These are phyloP conservation scores for Penicillium argentinense DNA, from an alignment of 495 filamentous ascomycete species.

Conservation along the genomic window DNA sequence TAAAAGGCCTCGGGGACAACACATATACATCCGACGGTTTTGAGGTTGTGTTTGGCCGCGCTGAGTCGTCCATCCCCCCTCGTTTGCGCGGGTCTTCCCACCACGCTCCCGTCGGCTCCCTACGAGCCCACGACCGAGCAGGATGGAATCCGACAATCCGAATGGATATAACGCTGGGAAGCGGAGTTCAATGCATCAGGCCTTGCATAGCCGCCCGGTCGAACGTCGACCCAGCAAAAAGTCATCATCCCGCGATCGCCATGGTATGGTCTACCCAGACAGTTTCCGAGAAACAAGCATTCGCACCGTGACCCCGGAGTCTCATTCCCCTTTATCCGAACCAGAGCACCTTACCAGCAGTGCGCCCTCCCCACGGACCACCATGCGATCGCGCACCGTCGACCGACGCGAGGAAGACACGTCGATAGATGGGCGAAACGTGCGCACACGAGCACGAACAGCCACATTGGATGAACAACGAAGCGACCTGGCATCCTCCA, in stretches of 20 bases:
- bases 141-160: conserved; percentile 47
- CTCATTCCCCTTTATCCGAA: conserved; percentile 43
- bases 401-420: conserved; percentile 39
- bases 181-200: conserved; percentile 46
- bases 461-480: conserved; percentile 50
- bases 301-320: conserved; percentile 50
- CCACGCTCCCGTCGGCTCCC: conserved; percentile 12
- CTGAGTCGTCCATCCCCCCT: conserved; percentile 8
- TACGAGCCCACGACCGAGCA: conserved; percentile 17
- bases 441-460: conserved; percentile 50
- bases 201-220: conserved; percentile 43
- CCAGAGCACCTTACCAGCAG: conserved; percentile 38
- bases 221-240: conserved; percentile 54
- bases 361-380: conserved; percentile 43
- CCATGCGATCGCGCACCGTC: conserved; percentile 32
- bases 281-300: conserved; percentile 49
- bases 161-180: conserved; percentile 33
- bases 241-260: conserved; percentile 52
- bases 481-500: conserved; percentile 40
- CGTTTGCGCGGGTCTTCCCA: conserved; percentile 23
- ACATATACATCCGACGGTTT: conserved; percentile 22
- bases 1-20: conserved; percentile 12
- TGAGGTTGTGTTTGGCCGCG: conserved; percentile 23
- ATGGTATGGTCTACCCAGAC: conserved; percentile 54
- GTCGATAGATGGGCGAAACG: conserved; percentile 31